Conservation (phyloP, 306 rosid genomes). For the Prosopis cineraria region DNA sequence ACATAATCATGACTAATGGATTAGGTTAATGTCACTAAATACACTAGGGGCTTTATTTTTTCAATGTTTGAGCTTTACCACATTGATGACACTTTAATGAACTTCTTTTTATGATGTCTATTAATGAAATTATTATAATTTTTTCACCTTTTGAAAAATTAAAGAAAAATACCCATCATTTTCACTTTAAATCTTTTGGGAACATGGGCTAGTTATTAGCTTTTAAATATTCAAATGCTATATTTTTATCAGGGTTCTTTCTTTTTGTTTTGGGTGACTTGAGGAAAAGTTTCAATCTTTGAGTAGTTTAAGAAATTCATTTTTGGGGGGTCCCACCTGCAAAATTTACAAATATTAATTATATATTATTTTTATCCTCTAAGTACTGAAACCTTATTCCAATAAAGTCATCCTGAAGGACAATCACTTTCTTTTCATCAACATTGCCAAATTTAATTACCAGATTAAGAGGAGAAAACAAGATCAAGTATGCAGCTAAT, state of each 20-base stretch:
- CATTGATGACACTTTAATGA: constrained; percentile 42
- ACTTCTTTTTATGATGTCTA: constrained; percentile 67
- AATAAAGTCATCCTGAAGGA: constrained; percentile 33
- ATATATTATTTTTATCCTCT: not conserved
- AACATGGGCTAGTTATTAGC: constrained; percentile 76
- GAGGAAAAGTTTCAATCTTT: constrained; percentile 51
- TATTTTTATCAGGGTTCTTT: constrained; percentile 46
- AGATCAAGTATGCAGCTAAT: constrained; percentile 16
- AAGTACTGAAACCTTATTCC: constrained; percentile 36
- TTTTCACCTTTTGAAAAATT: constrained; percentile 35
- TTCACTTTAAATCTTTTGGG: constrained; percentile 66
- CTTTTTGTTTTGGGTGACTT: constrained; percentile 52
- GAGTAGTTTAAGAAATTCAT: constrained; percentile 44
- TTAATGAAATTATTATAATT: constrained; percentile 56
- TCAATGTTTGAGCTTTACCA: constrained; percentile 33
- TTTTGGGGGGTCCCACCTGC: constrained; percentile 52
- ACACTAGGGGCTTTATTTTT: constrained; percentile 24
- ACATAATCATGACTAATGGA: constrained; percentile 50
- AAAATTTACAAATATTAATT: constrained; percentile 41
- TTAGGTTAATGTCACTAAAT: constrained; percentile 44
- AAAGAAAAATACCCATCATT: constrained; percentile 50
- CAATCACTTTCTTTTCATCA: constrained; percentile 24
- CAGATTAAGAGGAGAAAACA: not conserved
- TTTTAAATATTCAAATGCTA: constrained; percentile 67
- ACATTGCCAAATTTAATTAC: constrained; percentile 24